Conservation (phyloP, 2,329 filamentous ascomycete species). For the Aspergillus brunneoviolaceus region DNA sequence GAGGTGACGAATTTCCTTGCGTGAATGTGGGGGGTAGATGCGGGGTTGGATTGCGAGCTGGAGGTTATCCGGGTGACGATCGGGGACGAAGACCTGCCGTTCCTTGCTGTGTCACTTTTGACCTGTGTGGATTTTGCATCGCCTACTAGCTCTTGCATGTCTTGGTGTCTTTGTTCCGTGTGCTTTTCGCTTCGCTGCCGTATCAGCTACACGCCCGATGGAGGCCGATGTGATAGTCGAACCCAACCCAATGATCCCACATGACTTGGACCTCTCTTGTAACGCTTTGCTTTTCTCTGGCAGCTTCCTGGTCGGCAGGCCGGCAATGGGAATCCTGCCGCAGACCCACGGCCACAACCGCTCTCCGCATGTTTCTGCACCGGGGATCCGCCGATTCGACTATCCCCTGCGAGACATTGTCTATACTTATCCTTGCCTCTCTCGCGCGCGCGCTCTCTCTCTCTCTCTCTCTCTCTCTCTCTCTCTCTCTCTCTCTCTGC, state of each 20-base stretch:
- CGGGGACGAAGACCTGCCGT: constrained; percentile 4
- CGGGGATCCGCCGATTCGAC: not conserved
- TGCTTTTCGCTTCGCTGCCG: constrained; percentile 6
- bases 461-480: not conserved
- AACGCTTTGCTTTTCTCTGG: not conserved
- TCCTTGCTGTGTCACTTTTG: constrained; percentile 5
- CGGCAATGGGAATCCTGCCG: not conserved
- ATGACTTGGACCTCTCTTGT: constrained; percentile 1
- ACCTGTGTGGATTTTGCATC: constrained; percentile 12
- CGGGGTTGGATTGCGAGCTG: constrained; percentile 10
- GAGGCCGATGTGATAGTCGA: not conserved
- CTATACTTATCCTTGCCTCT: not conserved
- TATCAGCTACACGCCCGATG: not conserved
- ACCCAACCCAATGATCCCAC: not conserved
- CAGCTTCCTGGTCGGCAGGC: constrained; percentile 3
- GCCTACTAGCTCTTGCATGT: constrained; percentile 14
- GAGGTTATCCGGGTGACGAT: constrained; percentile 11
- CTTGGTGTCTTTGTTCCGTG: constrained; percentile 15
- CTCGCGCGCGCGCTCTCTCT: not conserved
- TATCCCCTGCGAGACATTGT: not conserved
- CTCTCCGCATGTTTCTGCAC: not conserved
- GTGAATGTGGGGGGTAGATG: constrained; percentile 17
- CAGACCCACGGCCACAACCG: not conserved
- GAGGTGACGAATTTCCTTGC: constrained; percentile 34
- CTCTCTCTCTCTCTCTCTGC: not conserved